Conservation (phyloP, 2,329 filamentous ascomycete genomes). For the Nigrospora osmanthi region DNA sequence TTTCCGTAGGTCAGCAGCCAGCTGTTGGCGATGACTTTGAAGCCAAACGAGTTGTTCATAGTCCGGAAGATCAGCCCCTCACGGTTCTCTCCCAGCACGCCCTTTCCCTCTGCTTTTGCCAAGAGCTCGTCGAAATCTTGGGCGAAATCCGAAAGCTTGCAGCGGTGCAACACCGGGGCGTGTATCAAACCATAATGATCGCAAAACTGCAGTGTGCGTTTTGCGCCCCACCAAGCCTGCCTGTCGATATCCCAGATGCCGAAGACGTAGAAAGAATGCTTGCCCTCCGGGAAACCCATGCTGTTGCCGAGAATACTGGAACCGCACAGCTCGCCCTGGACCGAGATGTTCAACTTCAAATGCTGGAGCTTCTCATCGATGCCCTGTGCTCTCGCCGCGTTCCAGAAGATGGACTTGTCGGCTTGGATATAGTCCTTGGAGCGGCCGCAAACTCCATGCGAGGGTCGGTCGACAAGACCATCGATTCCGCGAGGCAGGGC, state of each 20-base stretch:
- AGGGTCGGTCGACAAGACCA: constrained; percentile 4
- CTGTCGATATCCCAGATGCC: constrained; percentile 11
- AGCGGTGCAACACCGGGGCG: constrained; percentile 6
- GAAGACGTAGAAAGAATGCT: constrained; percentile 13
- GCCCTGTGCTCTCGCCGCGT: constrained; percentile 10
- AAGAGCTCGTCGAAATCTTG: constrained; percentile 13
- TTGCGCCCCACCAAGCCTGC: constrained; percentile 1
- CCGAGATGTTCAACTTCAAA: constrained; percentile 13
- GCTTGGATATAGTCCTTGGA: constrained; percentile 10
- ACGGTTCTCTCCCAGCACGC: constrained; percentile 10
- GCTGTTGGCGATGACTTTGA: constrained; percentile 23
- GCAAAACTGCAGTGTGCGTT: constrained; percentile 2
- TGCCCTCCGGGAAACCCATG: constrained; percentile 13
- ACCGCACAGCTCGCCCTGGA: constrained; percentile 22
- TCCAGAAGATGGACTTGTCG: constrained; percentile 13
- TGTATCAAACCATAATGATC: constrained; percentile 4
- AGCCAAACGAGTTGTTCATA: constrained; percentile 7
- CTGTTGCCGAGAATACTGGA: constrained; percentile 16
- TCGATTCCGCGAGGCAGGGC: constrained; percentile 6
- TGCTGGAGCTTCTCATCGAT: constrained; percentile 12
- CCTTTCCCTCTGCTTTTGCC: constrained; percentile 16
- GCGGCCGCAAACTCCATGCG: constrained; percentile 12
- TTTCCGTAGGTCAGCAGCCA: constrained; percentile 17
- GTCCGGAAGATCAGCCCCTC: constrained; percentile 22
- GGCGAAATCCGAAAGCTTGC: constrained; percentile 3